Evolutionary conservation across 2,329 filamentous ascomycete genomes (phyloP), one percentile per base, ranked within the genome.

Genomic region (Aspergillus sp.): DNA sequence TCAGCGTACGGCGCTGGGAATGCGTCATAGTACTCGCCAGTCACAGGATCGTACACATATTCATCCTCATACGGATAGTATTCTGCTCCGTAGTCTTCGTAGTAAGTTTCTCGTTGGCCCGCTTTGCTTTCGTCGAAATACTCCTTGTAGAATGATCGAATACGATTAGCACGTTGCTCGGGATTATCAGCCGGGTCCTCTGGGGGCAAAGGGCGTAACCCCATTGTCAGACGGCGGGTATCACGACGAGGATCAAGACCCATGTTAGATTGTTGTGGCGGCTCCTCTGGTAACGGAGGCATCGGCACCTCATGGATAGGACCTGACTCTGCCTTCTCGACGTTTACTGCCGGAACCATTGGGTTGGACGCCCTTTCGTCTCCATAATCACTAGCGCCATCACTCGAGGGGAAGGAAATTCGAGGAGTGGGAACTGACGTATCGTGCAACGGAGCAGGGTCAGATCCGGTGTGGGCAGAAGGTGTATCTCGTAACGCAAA

Each of bases 141-240:
- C 72, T 99, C 95, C 79, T 97, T 97, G 81, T 99, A 99, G 80
- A 99, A 99, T 4, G 95, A 99, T 73, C 95, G 86, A 65, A 99
- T 99, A 57, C 95, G 88, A 80, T 97, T 98, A 62, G 95, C 95
- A 68, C 95, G 87, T 69, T 93, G 88, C 74, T 98, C 95, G 0
- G 95, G 92, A 71, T 97, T 93, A 71, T 98, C 95, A 3, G 88
- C 85, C 43, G 90, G 86, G 62, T 96, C 90, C 68, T 93, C 88
- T 36, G 92, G 91, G 5, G 95, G 95, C 61, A 99, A 82, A 20
- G 95, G 95, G 15, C 95, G 89, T 74, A 96, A 69, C 48, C 84
- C 84, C 73, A 86, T 81, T 3, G 83, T 85, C 53, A 85, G 69
- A 57, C 83, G 76, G 59, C 79, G 80, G 47, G 75, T 75, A 65